A percentile compares a stretch with the other conserved stretches of the same genome.
phyloP scores from a whole-genome alignment of 768 basidiomycete genomes.

The Floccularia luteovirens region DNA sequence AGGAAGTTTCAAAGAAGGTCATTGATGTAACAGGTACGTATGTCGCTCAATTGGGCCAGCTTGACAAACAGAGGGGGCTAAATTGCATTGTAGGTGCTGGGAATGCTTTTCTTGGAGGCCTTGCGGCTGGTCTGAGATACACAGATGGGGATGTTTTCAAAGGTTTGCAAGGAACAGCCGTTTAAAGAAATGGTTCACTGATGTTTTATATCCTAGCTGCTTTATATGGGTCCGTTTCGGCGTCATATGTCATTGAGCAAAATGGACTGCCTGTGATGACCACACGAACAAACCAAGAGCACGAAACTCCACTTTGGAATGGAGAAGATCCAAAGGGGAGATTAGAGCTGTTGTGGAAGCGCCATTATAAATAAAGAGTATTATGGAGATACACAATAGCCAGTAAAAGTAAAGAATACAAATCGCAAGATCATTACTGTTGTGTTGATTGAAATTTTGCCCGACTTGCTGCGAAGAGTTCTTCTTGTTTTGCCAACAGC shows the following conservation, averaged over 20 bases:
- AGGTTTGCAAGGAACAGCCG: constrained; percentile 27
- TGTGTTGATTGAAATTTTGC: constrained; percentile 67
- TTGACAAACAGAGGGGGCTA: too few species aligned
- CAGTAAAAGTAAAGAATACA: constrained; percentile 20
- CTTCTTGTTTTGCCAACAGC: constrained; percentile 79
- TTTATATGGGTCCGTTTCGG: constrained; percentile 72
- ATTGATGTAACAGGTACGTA: constrained; percentile 75
- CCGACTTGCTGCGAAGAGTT: constrained; percentile 87
- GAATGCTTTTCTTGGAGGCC: constrained; percentile 81
- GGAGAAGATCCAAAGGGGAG: constrained; percentile 54
- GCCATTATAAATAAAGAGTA: constrained; percentile 24
- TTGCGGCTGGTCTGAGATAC: constrained; percentile 63
- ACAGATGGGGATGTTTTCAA: constrained; percentile 51
- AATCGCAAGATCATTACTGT: constrained; percentile 26
- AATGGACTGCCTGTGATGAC: constrained; percentile 55
- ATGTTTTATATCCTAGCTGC: constrained; percentile 35
- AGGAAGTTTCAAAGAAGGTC: constrained; percentile 41
- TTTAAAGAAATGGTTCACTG: constrained; percentile 4
- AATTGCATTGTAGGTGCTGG: constrained; percentile 65
- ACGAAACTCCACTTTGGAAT: constrained; percentile 51
- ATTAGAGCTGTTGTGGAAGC: constrained; percentile 42
- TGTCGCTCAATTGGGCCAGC: constrained; percentile 5
- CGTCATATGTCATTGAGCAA: constrained; percentile 81
- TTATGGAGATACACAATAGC: constrained; percentile 26
- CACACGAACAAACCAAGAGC: constrained; percentile 17